Evolutionary conservation across 257 asterid species (phyloP).

Genomic region (Thymus quinquecostatus): DNA sequence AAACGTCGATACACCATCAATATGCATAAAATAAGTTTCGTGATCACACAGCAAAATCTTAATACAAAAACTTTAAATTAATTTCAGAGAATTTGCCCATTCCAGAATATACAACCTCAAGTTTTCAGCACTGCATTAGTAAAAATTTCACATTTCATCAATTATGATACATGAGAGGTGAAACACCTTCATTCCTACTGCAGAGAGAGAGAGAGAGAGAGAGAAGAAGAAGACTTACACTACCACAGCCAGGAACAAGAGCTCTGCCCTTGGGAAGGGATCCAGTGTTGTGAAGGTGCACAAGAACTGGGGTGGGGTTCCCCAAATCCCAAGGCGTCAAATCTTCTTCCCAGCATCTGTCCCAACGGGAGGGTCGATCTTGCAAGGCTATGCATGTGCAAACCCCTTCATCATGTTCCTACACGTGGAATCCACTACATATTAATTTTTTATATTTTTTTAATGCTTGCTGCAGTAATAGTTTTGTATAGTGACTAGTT

Average conservation of each 20-base stretch:
- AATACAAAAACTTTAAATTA: background rate
- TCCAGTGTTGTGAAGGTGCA: conserved; percentile 63
- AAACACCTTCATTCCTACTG: background rate
- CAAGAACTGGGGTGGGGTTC: conserved; percentile 72
- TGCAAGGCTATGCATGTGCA: no score
- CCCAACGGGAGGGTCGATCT: no score
- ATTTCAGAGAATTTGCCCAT: background rate
- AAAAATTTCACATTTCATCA: background rate
- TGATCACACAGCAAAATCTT: conserved; percentile 1
- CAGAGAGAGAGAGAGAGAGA: background rate
- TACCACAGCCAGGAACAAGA: conserved; percentile 90
- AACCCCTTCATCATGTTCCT: no score
- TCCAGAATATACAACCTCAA: no score
- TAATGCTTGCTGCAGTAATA: no score
- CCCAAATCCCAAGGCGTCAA: conserved; percentile 96
- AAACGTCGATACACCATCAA: background rate
- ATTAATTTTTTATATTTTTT: no score
- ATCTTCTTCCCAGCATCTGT: conserved; percentile 73
- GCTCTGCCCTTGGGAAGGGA: conserved; percentile 79
- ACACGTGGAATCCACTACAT: no score
- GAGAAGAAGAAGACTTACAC: conserved; percentile 46
- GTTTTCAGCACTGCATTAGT: background rate
- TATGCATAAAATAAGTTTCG: background rate
- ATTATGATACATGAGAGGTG: background rate
- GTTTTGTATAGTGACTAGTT: no score